phyloP scores from a whole-genome alignment of 352 stramenopile species.

The Thraustochytrium sp. region DNA sequence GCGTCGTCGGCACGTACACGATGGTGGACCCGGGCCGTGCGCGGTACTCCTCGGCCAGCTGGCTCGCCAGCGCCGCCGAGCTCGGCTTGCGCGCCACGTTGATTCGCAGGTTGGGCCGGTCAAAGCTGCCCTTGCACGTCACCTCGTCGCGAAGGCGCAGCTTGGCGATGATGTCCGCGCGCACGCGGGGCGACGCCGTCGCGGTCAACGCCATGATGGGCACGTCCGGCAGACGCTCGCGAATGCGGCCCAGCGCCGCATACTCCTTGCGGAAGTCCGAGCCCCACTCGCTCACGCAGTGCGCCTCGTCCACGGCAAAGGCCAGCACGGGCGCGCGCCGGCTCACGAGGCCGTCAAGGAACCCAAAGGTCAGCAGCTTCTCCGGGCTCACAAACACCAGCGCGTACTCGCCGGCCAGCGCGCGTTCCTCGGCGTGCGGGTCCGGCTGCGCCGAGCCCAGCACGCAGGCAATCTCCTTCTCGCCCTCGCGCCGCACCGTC shows the following conservation, averaged over 20 bases:
- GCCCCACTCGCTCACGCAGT: constrained; percentile 94
- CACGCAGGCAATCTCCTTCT: background rate
- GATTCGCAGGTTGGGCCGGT: constrained; percentile 77
- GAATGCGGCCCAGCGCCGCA: constrained; percentile 80
- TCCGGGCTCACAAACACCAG: constrained; percentile 20
- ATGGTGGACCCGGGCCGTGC: constrained; percentile 56
- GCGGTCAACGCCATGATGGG: constrained; percentile 78
- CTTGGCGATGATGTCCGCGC: constrained; percentile 66
- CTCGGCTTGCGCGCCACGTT: constrained; percentile 64
- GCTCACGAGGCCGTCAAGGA: background rate
- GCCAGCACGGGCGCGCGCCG: background rate
- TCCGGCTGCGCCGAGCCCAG: background rate
- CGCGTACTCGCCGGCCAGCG: background rate
- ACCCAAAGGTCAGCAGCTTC: background rate
- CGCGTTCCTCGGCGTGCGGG: background rate
- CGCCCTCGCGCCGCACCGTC: background rate
- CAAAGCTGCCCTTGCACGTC: constrained; percentile 64
- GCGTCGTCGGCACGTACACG: constrained; percentile 76
- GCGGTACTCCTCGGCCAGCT: constrained; percentile 35
- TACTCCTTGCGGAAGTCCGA: constrained; percentile 99
- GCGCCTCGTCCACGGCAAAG: constrained; percentile 94
- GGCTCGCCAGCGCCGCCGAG: constrained; percentile 50
- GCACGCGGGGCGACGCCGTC: constrained; percentile 73
- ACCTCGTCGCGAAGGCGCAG: constrained; percentile 59
- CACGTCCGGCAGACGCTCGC: constrained; percentile 81